Evolutionary conservation across 2,329 filamentous ascomycete species (phyloP).

Genomic region (Colletotrichum chlorophyti): DNA sequence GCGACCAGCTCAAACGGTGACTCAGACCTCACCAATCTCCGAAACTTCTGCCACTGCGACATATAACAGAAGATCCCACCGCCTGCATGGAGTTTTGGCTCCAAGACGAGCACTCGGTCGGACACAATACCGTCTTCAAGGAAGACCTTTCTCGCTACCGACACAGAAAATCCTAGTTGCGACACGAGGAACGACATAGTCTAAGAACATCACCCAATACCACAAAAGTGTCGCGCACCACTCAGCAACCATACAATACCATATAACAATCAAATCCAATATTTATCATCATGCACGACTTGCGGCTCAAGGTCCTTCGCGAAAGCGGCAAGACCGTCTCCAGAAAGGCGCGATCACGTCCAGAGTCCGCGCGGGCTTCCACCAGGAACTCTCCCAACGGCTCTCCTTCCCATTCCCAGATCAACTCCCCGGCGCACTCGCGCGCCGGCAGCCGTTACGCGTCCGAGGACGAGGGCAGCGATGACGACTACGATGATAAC

Average conservation of each 20-base stretch:
- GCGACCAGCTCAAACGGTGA: too few species aligned
- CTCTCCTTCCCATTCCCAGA: constrained; percentile 64
- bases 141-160: background rate
- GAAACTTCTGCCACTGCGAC: background rate
- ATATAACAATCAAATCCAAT: too few species aligned
- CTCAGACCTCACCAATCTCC: background rate
- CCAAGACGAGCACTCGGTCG: background rate
- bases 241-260: background rate
- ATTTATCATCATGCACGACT: constrained; percentile 66
- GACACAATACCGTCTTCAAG: constrained; percentile 3
- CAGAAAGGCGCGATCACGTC: constrained; percentile 67
- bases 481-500: constrained; percentile 59
- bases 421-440: constrained; percentile 65
- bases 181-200: too few species aligned
- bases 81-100: constrained; percentile 15
- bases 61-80: too few species aligned
- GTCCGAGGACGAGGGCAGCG: constrained; percentile 68
- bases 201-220: too few species aligned
- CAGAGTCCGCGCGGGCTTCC: constrained; percentile 64
- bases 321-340: constrained; percentile 77
- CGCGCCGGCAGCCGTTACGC: constrained; percentile 66
- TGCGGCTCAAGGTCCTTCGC: constrained; percentile 71
- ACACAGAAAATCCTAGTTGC: constrained; percentile 6
- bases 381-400: constrained; percentile 61
- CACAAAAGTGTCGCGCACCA: background rate